Conservation (phyloP, 2,329 filamentous ascomycete genomes). For the Fusarium praegraminearum region DNA sequence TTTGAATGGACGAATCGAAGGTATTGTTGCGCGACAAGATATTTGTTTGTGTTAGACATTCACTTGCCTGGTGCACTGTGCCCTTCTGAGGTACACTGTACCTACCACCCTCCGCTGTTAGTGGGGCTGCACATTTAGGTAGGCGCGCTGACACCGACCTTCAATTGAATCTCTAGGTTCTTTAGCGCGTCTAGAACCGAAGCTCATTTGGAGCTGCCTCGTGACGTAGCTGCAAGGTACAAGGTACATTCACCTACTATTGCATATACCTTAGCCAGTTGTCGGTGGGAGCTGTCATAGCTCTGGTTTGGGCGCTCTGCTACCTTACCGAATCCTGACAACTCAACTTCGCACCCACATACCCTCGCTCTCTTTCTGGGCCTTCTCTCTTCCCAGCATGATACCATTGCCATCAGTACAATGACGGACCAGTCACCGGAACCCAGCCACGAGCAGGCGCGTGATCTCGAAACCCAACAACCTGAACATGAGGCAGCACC, state of each 20-base stretch:
- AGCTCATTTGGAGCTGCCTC: constrained; percentile 40
- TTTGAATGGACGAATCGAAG: constrained; percentile 7
- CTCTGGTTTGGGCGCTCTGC: constrained; percentile 33
- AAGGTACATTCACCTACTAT: constrained; percentile 35
- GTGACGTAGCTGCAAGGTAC: constrained; percentile 51
- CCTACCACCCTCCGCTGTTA: constrained; percentile 19
- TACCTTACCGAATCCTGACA: constrained; percentile 9
- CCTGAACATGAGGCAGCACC: constrained; percentile 35
- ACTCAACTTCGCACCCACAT: constrained; percentile 28
- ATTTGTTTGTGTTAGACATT: constrained; percentile 31
- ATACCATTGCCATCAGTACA: constrained; percentile 46
- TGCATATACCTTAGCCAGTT: constrained; percentile 6
- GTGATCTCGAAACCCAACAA: constrained; percentile 32
- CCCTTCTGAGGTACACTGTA: constrained; percentile 29
- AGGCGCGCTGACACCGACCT: constrained; percentile 32
- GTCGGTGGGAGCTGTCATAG: constrained; percentile 43
- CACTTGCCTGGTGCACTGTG: constrained; percentile 20
- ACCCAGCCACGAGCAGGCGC: constrained; percentile 48
- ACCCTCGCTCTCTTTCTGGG: constrained; percentile 25
- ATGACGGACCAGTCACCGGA: constrained; percentile 59
- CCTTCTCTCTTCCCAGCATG: constrained; percentile 47
- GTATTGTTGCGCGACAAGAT: constrained; percentile 36
- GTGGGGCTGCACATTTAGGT: constrained; percentile 37
- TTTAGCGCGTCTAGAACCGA: constrained; percentile 31
- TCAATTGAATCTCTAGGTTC: constrained; percentile 11